These are phyloP conservation scores for Lentinula raphanica DNA, from an alignment of 768 basidiomycete genomes.

Conservation along the genomic window DNA sequence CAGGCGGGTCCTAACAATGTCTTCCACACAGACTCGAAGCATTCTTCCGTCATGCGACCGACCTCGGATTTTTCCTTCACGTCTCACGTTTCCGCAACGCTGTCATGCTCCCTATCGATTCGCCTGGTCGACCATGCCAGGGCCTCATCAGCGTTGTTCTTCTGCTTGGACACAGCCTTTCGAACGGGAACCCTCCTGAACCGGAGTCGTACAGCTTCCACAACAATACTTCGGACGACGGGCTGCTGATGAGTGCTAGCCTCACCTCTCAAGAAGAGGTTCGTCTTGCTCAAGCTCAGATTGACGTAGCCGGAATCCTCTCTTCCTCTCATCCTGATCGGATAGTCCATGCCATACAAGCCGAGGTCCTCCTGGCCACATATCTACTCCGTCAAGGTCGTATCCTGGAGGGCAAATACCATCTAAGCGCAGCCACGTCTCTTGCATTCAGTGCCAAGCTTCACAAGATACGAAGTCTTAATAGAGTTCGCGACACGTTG, in stretches of 20 bases:
- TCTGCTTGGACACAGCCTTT: conserved; percentile 47
- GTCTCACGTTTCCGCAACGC: conserved; percentile 40
- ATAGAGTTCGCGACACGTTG: not conserved
- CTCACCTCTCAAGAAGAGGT: conserved; percentile 33
- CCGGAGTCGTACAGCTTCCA: not conserved
- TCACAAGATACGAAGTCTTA: conserved; percentile 26
- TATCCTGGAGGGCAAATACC: conserved; percentile 37
- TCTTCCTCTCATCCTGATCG: conserved; percentile 19
- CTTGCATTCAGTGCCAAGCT: conserved; percentile 22
- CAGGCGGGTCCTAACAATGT: too few relatives aligned
- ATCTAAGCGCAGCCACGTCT: conserved; percentile 29
- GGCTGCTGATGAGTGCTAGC: not conserved
- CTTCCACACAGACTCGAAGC: conserved; percentile 40
- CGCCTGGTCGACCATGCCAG: conserved; percentile 41
- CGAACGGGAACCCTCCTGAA: conserved; percentile 22
- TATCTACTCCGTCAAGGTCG: conserved; percentile 39
- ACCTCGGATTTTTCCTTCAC: conserved; percentile 66
- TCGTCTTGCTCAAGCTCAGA: conserved; percentile 45
- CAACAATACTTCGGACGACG: not conserved
- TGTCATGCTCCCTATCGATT: conserved; percentile 42
- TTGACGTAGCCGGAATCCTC: conserved; percentile 18
- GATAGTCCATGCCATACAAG: conserved; percentile 30
- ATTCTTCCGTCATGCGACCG: conserved; percentile 51
- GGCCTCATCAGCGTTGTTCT: conserved; percentile 45
- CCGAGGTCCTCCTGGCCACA: conserved; percentile 35